These are phyloP conservation scores for Ceratocystis papillata DNA, from an alignment of 2,329 filamentous ascomycete genomes.

Conservation along the genomic window DNA sequence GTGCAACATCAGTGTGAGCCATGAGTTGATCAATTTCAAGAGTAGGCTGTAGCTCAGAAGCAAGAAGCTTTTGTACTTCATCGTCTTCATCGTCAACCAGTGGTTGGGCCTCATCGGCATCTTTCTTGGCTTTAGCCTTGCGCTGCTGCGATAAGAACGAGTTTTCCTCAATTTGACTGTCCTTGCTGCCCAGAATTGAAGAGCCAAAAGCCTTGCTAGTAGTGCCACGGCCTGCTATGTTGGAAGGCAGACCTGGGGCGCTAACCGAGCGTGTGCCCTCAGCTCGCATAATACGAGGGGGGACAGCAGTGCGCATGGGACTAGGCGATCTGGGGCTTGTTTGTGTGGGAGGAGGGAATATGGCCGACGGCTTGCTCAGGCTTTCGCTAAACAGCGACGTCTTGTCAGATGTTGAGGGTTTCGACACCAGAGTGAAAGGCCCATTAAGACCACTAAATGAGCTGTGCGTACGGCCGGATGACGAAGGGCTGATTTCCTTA, in stretches of 20 bases:
- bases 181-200: conserved; percentile 26
- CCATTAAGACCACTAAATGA: conserved; percentile 45
- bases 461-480: conserved; percentile 43
- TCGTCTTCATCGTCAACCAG: conserved; percentile 61
- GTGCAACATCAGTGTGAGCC: conserved; percentile 46
- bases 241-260: conserved; percentile 35
- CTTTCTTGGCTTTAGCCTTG: conserved; percentile 43
- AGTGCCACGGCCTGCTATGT: background rate
- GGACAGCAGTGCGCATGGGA: conserved; percentile 51
- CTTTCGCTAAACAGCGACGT: conserved; percentile 17
- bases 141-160: conserved; percentile 42
- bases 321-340: conserved; percentile 63
- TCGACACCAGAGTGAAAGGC: conserved; percentile 38
- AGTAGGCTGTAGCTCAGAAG: conserved; percentile 50
- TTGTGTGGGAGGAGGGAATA: conserved; percentile 39
- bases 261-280: conserved; percentile 48
- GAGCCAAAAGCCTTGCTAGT: conserved; percentile 13
- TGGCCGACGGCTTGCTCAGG: conserved; percentile 6
- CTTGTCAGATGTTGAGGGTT: conserved; percentile 18
- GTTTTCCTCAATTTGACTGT: conserved; percentile 37
- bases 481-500: conserved; percentile 46
- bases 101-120: conserved; percentile 46
- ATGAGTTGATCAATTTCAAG: conserved; percentile 57
- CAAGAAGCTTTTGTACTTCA: conserved; percentile 52
- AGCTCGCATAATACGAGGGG: conserved; percentile 39